These are phyloP conservation scores for Paspalum vaginatum DNA, from an alignment of 176 grass and related monocot genomes.

Conservation along the genomic window DNA sequence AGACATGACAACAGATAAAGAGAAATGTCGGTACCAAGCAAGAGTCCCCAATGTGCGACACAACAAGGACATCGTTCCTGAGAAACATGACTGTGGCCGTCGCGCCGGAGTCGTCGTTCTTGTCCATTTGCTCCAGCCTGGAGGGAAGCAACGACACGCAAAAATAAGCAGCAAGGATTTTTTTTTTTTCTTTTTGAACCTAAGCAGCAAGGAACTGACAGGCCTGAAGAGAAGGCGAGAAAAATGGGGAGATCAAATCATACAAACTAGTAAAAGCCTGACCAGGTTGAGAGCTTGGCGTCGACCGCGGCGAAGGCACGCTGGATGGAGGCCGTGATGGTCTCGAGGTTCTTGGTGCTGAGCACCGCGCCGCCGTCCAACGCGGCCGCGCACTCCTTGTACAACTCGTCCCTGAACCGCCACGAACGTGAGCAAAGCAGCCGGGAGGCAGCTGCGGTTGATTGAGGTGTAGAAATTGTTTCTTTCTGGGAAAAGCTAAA, in stretches of 20 bases:
- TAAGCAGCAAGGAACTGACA: background rate
- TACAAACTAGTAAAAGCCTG: conserved; percentile 25
- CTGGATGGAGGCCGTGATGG: conserved; percentile 69
- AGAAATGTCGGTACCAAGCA: conserved; percentile 62
- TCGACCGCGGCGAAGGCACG: conserved; percentile 74
- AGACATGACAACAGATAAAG: background rate
- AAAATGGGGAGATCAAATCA: conserved; percentile 16
- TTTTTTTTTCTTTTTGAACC: no score
- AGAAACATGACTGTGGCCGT: conserved; percentile 84
- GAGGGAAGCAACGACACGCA: conserved; percentile 12
- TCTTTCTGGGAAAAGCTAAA: background rate
- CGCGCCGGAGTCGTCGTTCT: conserved; percentile 70
- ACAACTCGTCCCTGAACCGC: conserved; percentile 82
- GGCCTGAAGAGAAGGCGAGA: background rate
- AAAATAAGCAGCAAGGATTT: background rate
- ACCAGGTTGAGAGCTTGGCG: conserved; percentile 74
- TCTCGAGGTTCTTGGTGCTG: conserved; percentile 66
- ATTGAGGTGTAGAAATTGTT: background rate
- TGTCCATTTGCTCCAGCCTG: conserved; percentile 79
- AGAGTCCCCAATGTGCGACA: conserved; percentile 92
- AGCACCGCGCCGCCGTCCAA: conserved; percentile 82
- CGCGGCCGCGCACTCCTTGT: conserved; percentile 76
- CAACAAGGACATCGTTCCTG: conserved; percentile 76
- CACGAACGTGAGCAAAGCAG: background rate
- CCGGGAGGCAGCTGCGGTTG: background rate